Conservation (phyloP, 83 land plant genomes). For the Thuja plicata region DNA sequence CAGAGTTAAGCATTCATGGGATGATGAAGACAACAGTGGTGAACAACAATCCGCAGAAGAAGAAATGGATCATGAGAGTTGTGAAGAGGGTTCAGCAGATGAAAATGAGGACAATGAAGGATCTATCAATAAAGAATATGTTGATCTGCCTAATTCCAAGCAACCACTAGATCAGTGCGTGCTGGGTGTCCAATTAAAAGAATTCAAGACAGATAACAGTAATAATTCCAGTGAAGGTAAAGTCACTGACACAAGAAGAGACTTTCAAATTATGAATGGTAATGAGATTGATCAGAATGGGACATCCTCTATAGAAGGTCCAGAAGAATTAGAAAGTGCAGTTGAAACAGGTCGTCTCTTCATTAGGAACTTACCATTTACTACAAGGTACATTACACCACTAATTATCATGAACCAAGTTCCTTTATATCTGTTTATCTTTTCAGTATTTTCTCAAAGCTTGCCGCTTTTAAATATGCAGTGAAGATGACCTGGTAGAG, state of each 20-base stretch:
- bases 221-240: not conserved
- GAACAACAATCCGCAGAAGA: conserved; percentile 15
- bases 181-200: conserved; percentile 10
- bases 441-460: not conserved
- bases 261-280: conserved; percentile 5
- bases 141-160: not conserved
- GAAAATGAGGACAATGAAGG: conserved; percentile 8
- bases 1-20: conserved; percentile 68
- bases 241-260: not conserved
- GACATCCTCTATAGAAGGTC: not conserved
- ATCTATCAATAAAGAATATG: not conserved
- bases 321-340: not conserved
- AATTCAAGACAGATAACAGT: conserved; percentile 9
- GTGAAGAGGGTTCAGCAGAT: conserved; percentile 13
- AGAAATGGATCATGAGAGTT: conserved; percentile 16
- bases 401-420: not conserved
- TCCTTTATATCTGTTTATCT: not conserved
- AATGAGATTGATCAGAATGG: conserved; percentile 11
- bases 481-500: conserved; percentile 88
- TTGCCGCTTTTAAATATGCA: conserved; percentile 19
- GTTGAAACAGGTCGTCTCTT: conserved; percentile 85
- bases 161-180: not conserved
- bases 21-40: conserved; percentile 35
- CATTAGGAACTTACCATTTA: conserved; percentile 89
- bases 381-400: conserved; percentile 60